Evolutionary conservation across 202 grass and related monocot genomes (phyloP).

Genomic region (Digitaria exilis): DNA sequence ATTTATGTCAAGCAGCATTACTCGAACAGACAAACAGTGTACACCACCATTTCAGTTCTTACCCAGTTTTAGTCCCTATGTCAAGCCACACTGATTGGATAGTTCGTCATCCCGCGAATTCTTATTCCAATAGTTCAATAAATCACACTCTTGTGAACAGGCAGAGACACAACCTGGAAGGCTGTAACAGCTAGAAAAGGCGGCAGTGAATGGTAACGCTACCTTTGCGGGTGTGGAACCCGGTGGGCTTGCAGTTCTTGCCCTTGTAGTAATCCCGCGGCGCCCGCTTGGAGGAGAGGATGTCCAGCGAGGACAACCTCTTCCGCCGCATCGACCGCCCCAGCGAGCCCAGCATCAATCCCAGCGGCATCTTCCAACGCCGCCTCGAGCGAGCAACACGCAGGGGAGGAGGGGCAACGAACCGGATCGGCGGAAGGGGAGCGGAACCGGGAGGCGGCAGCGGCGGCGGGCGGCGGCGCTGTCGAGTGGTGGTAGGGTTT

Average conservation of each 20-base stretch:
- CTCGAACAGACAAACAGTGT: background rate
- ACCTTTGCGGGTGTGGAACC: constrained; percentile 99
- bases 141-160: background rate
- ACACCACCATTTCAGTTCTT: background rate
- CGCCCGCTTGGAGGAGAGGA: constrained; percentile 86
- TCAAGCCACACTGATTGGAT: background rate
- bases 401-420: background rate
- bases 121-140: background rate
- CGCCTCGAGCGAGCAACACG: background rate
- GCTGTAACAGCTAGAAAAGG: background rate
- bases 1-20: background rate
- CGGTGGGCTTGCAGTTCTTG: constrained; percentile 96
- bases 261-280: constrained; percentile 94
- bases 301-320: constrained; percentile 71
- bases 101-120: background rate
- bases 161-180: background rate
- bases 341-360: constrained; percentile 67
- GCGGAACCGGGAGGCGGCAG: background rate
- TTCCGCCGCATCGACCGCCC: constrained; percentile 83
- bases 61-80: background rate
- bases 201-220: background rate
- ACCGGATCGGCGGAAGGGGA: constrained; percentile 1
- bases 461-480: background rate
- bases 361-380: constrained; percentile 67
- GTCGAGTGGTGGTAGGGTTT: background rate